Evolutionary conservation across 371 early-diverging fungal species (phyloP), one percentile per base, ranked within the genome.

Genomic region (Mucor velutinosus): DNA sequence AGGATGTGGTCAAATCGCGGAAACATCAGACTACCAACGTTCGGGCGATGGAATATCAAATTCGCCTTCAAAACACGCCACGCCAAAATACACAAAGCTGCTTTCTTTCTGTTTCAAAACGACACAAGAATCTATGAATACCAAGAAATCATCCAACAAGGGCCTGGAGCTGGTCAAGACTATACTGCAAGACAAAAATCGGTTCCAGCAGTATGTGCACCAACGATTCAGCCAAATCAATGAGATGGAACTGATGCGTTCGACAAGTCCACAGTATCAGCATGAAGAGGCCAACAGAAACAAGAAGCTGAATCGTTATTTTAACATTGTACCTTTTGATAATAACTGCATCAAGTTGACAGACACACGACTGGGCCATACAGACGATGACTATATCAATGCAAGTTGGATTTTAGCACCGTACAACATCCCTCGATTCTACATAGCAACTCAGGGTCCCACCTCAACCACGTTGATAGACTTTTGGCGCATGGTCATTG

Each of bases 381-480:
- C 29, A 14, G 33, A 64, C 1, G 58, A 81, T 43, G 91, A 92
- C 71, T 97, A 95, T 77, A 94, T 95, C 74, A 97, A 97, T 79
- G 92, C 92, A 33, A 89, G 89, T 61, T 85, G 76, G 64, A 84
- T 92, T 35, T 58, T 65, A 35, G 67, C 84, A 60, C 87, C 87
- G 4, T 71, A 70, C 23, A 65, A 75, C 43, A 62, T 69, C 19
- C 65, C 76, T 17, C 59, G 70, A 19, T 65, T 70, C 25, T 98
- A 95, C 71, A 95, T 97, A 62, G 94, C 94, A 4, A 89, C 96
- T 2, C 99, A 98, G 76, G 99, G 96, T 0, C 98, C 99, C 8
- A 73, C 95, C 15, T 79, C 80, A 2, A 72, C 83, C 33, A 96
- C 97, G 0, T 70, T 91, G 21, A 78, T 83, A 19, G 96, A 94